Conservation (phyloP, 208 protist species). For the Porcisia hertigi region DNA sequence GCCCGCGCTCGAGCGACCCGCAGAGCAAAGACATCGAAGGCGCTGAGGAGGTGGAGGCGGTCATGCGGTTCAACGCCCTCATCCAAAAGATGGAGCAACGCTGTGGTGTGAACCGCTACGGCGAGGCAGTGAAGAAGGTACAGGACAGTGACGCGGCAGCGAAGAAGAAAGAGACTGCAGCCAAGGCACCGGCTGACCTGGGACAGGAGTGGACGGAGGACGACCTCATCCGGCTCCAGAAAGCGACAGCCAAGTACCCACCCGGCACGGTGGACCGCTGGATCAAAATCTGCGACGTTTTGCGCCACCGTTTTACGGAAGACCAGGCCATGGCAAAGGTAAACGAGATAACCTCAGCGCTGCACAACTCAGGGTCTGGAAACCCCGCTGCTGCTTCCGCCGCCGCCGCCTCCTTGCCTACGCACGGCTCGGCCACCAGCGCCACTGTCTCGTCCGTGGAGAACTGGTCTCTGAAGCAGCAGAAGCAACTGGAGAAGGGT, state of each 20-base stretch:
- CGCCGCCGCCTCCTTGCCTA: slow-evolving; percentile 21
- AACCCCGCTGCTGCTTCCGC: slow-evolving; percentile 23
- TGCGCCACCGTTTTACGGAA: slow-evolving; percentile 80
- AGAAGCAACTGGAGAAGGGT: slow-evolving; percentile 94
- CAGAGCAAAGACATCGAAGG: slow-evolving; percentile 30
- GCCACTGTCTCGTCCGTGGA: slow-evolving; percentile 41
- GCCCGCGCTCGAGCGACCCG: slow-evolving; percentile 11
- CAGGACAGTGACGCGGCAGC: slow-evolving; percentile 18
- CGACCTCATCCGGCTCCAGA: slow-evolving; percentile 92
- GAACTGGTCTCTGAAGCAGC: slow-evolving; percentile 94
- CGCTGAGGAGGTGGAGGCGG: slow-evolving; percentile 48
- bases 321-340: slow-evolving; percentile 93
- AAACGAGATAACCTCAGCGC: slow-evolving; percentile 78
- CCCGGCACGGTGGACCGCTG: slow-evolving; percentile 92
- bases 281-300: slow-evolving; percentile 80
- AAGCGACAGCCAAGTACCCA: slow-evolving; percentile 94
- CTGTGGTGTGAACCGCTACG: slow-evolving; percentile 79
- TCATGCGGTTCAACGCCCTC: slow-evolving; percentile 71
- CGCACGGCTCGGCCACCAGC: slow-evolving; percentile 24
- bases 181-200: slow-evolving; percentile 4
- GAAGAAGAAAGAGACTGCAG: slow-evolving; percentile 13
- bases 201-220: slow-evolving; percentile 87
- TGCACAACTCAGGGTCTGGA: slow-evolving; percentile 42
- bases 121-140: slow-evolving; percentile 78
- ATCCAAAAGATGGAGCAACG: slow-evolving; percentile 63